Conservation (phyloP, 805 yeast genomes). For the Kodamaea neixiangensis region DNA sequence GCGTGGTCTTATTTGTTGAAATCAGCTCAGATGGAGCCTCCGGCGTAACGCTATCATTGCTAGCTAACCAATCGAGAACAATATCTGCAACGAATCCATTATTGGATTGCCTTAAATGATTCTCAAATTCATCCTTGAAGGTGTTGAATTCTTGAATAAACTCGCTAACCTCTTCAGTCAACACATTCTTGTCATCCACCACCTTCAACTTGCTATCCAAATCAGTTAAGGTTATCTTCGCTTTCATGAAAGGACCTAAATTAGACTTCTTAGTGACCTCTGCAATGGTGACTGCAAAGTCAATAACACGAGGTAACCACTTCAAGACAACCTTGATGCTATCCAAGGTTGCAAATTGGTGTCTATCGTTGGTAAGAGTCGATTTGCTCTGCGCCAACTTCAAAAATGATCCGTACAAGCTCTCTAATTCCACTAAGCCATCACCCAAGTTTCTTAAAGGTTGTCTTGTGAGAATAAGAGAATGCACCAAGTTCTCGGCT, state of each 20-base stretch:
- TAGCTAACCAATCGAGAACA: conserved; percentile 48
- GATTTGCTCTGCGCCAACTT: conserved; percentile 18
- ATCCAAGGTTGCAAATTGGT: conserved; percentile 4
- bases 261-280: neutral
- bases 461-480: conserved; percentile 54
- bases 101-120: conserved; percentile 34
- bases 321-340: neutral
- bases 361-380: conserved; percentile 17
- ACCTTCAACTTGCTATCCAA: conserved; percentile 6
- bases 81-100: conserved; percentile 51
- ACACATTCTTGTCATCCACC: conserved; percentile 13
- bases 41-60: neutral
- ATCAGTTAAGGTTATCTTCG: conserved; percentile 19
- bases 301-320: conserved; percentile 6
- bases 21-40: neutral
- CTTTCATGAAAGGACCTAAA: conserved; percentile 14
- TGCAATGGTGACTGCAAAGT: conserved; percentile 1
- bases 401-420: conserved; percentile 16
- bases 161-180: conserved; percentile 17
- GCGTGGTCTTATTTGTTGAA: neutral
- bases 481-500: conserved; percentile 66
- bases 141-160: conserved; percentile 21
- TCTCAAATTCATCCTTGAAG: conserved; percentile 24
- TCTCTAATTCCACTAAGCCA: conserved; percentile 13
- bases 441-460: conserved; percentile 42